Evolutionary conservation across 352 stramenopile species (phyloP).

Genomic region (Vaucheria bursata): DNA sequence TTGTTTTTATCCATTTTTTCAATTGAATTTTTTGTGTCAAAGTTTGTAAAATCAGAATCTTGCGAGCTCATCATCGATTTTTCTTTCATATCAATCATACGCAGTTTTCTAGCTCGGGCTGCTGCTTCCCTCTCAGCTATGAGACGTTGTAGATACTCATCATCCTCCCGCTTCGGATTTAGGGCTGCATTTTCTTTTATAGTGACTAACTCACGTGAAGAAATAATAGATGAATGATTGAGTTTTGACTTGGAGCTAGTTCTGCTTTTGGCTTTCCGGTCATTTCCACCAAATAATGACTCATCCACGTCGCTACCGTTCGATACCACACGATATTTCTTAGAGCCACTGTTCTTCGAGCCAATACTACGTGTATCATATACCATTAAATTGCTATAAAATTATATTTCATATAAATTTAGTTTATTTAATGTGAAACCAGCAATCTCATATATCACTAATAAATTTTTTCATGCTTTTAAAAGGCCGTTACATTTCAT

Average conservation of each 20-base stretch:
- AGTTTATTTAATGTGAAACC: too few relatives aligned
- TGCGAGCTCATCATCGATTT: too few relatives aligned
- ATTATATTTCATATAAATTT: too few relatives aligned
- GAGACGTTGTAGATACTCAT: conserved; percentile 12
- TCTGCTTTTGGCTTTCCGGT: conserved; percentile 11
- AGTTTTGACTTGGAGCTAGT: background rate
- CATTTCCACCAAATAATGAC: conserved; percentile 33
- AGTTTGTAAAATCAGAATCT: too few relatives aligned
- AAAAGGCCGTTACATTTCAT: too few relatives aligned
- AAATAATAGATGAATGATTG: background rate
- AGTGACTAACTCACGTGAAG: background rate
- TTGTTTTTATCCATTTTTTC: conserved; percentile 58
- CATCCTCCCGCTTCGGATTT: conserved; percentile 14
- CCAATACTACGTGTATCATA: conserved; percentile 22
- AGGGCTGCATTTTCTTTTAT: conserved; percentile 2
- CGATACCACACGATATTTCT: conserved; percentile 42
- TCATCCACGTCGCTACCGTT: conserved; percentile 38
- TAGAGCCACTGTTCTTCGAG: conserved; percentile 16
- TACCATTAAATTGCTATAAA: too few relatives aligned
- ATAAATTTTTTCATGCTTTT: too few relatives aligned
- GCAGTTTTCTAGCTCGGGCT: conserved; percentile 40
- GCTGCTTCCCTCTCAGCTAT: conserved; percentile 39
- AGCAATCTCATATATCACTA: too few relatives aligned
- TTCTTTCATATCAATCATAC: conserved; percentile 49
- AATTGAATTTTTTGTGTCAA: too few relatives aligned